A percentile compares a stretch with the other conserved stretches of the same genome.
These are phyloP conservation scores for Caulochytrium protostelioides DNA, from an alignment of 371 early-diverging fungal species.

Conservation along the genomic window DNA sequence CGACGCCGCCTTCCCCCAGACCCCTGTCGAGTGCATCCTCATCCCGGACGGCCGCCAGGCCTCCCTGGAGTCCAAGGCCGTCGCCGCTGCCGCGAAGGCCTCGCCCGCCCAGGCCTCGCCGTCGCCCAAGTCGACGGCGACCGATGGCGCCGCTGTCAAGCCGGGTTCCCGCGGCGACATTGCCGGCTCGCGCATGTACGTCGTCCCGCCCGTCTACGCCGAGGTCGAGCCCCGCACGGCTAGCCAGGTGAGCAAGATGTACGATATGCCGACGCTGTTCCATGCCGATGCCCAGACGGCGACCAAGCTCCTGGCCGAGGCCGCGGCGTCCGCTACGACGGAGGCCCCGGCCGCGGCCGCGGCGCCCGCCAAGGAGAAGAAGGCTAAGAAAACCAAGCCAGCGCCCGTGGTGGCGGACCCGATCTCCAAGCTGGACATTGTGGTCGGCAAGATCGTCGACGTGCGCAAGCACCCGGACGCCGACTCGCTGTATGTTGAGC, in stretches of 20 bases:
- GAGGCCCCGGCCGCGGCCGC: slow-evolving; percentile 10
- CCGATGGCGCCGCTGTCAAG: slow-evolving; percentile 2
- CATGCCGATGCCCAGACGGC: slow-evolving; percentile 1
- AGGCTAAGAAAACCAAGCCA: slow-evolving; percentile 17
- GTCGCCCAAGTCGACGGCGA: too few relatives aligned
- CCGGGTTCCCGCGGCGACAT: background rate
- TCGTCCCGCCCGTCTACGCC: slow-evolving; percentile 12
- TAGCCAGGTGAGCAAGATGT: slow-evolving; percentile 18
- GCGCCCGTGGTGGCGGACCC: slow-evolving; percentile 26
- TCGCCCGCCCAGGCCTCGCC: slow-evolving; percentile 1
- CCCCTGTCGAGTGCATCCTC: slow-evolving; percentile 45
- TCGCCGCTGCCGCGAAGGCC: slow-evolving; percentile 2
- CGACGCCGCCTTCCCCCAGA: slow-evolving; percentile 14
- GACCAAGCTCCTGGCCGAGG: background rate
- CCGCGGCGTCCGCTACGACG: slow-evolving; percentile 5
- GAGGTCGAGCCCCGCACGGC: slow-evolving; percentile 1
- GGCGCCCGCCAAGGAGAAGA: slow-evolving; percentile 21
- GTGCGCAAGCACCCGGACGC: slow-evolving; percentile 76
- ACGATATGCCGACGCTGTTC: slow-evolving; percentile 6
- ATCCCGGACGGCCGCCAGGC: slow-evolving; percentile 88
- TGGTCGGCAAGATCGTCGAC: slow-evolving; percentile 67
- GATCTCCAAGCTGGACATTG: slow-evolving; percentile 57
- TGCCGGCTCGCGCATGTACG: slow-evolving; percentile 17
- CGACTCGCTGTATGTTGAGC: slow-evolving; percentile 78
- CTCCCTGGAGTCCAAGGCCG: slow-evolving; percentile 50